These are phyloP conservation scores for Xylaria sp. DNA, from an alignment of 2,329 filamentous ascomycete species.

Conservation along the genomic window DNA sequence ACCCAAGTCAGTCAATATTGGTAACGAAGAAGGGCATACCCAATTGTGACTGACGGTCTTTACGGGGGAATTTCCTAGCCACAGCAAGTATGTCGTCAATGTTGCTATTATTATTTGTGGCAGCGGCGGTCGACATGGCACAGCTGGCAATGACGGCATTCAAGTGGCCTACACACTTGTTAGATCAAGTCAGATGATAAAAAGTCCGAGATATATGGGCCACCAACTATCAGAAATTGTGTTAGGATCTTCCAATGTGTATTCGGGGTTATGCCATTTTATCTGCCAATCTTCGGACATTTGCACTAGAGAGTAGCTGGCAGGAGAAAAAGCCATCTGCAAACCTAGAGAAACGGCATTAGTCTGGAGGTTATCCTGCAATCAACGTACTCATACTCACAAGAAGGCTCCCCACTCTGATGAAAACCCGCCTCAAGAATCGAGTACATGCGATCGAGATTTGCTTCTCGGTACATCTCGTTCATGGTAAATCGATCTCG, in stretches of 20 bases:
- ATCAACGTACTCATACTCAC: constrained; percentile 58
- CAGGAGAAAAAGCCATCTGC: constrained; percentile 71
- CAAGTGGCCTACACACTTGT: constrained; percentile 60
- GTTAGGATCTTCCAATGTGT: constrained; percentile 61
- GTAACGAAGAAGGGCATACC: background rate
- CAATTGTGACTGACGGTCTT: constrained; percentile 49
- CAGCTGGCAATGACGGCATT: constrained; percentile 71
- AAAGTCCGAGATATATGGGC: background rate
- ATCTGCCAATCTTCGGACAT: constrained; percentile 68
- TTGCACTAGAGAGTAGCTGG: constrained; percentile 67
- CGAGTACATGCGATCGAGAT: constrained; percentile 73
- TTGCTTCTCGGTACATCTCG: constrained; percentile 71
- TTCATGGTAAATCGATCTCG: constrained; percentile 80
- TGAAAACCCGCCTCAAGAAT: constrained; percentile 82
- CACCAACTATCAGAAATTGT: constrained; percentile 62
- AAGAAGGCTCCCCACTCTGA: constrained; percentile 73
- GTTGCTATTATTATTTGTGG: constrained; percentile 59
- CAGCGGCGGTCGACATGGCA: constrained; percentile 62
- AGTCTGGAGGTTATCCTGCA: constrained; percentile 16
- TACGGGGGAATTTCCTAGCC: constrained; percentile 62
- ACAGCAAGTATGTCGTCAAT: constrained; percentile 80
- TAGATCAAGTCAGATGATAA: constrained; percentile 29
- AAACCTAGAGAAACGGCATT: constrained; percentile 56
- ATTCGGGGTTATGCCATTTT: constrained; percentile 68
- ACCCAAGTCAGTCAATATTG: constrained; percentile 15